Base-by-base conservation (phyloP, 73 alveolate species). In the Paramecium biaurelia region DNA sequence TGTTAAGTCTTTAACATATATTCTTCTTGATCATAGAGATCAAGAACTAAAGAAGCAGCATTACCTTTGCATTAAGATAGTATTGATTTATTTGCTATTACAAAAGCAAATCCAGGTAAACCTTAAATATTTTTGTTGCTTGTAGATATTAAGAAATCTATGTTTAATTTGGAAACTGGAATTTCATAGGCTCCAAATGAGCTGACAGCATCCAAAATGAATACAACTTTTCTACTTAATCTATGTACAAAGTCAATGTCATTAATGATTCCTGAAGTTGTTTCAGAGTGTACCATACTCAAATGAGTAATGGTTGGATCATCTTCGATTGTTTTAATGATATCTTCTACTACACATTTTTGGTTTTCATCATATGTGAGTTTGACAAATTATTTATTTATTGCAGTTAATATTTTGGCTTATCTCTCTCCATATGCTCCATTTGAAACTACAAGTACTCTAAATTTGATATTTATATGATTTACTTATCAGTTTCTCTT, bases 31-130 rank as follows among this genome's bases (percentile, higher is more conserved):
- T 94, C 97, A 93, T 85, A 94, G 15, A 94, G 79, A 74, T 94
- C 97, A 14, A 94, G 84, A 37, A 86, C 97, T 24, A 93, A 84
- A 34, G 93, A 53, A 43, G 88, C 37, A 6, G 97, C 90, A 89
- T 93, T 89, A 8, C 95, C 95, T 89, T 93, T 89, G 38, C 88
- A 93, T 93, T 87, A 76, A 41, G 20, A 28, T 34, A 92, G 59
- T 18, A 45, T 43, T 12, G 43, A 57, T 23, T 58, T 76, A 35
- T 93, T 93, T 42, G 93, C 67, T 4, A 94, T 84, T 0, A 89
- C 97, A 43, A 94, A 94, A n/a, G 96, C 95, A 56, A 94, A 93
- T 11, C 96, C 96, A 7, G 96, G 97, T 42, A 94, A 76, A 30
- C 96, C 97, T 76, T 89, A 35, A 43, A 94, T 84, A 90, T 88